phyloP scores from a whole-genome alignment of 2,329 filamentous ascomycete genomes.

The Fusarium sp. region DNA sequence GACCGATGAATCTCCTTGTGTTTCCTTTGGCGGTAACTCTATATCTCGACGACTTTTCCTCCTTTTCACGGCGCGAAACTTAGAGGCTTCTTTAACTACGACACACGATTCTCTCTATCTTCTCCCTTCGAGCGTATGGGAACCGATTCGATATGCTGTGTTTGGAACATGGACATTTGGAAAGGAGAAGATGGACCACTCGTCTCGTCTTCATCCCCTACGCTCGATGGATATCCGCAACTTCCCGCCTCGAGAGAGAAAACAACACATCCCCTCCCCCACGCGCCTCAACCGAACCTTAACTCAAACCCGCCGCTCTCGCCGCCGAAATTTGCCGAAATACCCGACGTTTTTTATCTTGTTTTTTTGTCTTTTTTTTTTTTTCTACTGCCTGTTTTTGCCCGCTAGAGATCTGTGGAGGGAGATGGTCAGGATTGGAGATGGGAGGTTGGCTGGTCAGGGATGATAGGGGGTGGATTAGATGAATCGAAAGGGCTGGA shows the following conservation, averaged over 20 bases:
- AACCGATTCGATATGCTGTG: not conserved
- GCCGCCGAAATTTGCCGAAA: conserved; percentile 32
- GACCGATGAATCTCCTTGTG: not conserved
- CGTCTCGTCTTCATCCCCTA: not conserved
- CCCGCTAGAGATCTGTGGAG: not conserved
- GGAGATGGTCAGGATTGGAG: not conserved
- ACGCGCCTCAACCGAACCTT: not conserved
- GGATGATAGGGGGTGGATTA: not conserved
- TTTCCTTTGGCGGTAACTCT: not conserved
- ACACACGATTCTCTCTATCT: not conserved
- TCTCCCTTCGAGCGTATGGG: not conserved
- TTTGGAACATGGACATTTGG: not conserved
- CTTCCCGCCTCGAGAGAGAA: not conserved
- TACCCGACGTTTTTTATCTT: conserved; percentile 30
- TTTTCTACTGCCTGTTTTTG: not conserved
- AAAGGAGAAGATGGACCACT: not conserved
- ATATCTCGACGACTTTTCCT: not conserved
- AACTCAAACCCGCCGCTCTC: conserved; percentile 13
- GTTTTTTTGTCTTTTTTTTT: conserved; percentile 10
- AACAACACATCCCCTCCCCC: not conserved
- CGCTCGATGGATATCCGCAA: not conserved
- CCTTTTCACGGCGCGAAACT: not conserved
- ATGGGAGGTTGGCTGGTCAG: not conserved
- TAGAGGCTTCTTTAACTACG: not conserved
- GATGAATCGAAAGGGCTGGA: not conserved